Percentiles rank a stretch among this genome's conserved stretches.
Evolutionary conservation across 2,329 filamentous ascomycete species (phyloP).

Genomic region (Colletotrichum coccodes): DNA sequence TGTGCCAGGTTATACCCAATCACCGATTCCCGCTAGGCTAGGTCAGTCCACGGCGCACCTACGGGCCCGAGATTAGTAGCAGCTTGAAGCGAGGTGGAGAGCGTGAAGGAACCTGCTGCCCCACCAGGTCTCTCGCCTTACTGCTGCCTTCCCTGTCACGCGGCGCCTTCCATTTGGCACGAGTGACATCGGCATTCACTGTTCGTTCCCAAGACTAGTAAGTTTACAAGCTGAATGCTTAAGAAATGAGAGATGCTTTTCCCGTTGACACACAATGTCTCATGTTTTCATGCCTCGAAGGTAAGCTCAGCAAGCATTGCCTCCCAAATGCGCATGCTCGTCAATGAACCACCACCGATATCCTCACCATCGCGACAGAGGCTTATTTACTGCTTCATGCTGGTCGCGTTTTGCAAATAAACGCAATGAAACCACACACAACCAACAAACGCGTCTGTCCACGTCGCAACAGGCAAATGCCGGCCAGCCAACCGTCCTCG

Average conservation of each 20-base stretch:
- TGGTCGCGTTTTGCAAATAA: conserved; percentile 12
- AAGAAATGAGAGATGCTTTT: not conserved
- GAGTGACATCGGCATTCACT: not conserved
- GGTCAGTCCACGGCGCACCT: conserved; percentile 12
- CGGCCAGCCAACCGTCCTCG: not conserved
- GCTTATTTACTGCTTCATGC: conserved; percentile 22
- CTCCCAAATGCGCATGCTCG: not conserved
- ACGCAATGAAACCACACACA: conserved; percentile 12
- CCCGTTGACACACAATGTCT: not conserved
- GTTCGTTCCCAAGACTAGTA: too few relatives aligned
- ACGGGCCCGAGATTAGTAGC: conserved; percentile 7
- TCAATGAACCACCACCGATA: not conserved
- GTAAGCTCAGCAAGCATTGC: not conserved
- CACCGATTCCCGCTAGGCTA: conserved; percentile 14
- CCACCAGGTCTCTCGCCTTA: conserved; percentile 10
- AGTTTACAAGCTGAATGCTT: not conserved
- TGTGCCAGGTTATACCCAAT: conserved; percentile 12
- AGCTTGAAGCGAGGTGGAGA: not conserved
- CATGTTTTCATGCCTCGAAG: not conserved
- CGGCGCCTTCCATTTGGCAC: not conserved
- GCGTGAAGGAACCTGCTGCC: not conserved
- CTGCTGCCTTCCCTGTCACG: conserved; percentile 19
- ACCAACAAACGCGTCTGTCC: conserved; percentile 16
- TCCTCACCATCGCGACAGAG: not conserved
- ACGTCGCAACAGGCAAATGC: not conserved